Conservation (phyloP, 768 basidiomycete genomes). For the Kockovaella imperatae region DNA sequence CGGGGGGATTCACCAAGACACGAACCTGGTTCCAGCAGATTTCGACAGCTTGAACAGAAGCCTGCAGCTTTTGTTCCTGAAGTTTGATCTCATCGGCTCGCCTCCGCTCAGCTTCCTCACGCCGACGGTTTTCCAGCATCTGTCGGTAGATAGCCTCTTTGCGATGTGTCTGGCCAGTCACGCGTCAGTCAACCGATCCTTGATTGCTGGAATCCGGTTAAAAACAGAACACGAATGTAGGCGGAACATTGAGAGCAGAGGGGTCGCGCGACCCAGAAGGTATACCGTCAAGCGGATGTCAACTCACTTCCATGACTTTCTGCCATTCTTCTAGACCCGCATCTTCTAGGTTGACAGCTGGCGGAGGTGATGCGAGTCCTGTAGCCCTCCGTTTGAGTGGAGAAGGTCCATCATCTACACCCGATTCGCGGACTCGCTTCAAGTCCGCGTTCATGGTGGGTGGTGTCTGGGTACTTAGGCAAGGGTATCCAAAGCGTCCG, state of each 20-base stretch:
- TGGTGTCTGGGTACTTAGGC: too few species aligned
- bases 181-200: neutral
- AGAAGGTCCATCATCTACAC: constrained; percentile 20
- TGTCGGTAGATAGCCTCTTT: constrained; percentile 43
- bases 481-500: too few species aligned
- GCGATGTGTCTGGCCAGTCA: constrained; percentile 8
- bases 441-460: constrained; percentile 36
- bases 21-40: constrained; percentile 39
- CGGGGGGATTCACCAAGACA: neutral
- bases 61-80: constrained; percentile 27
- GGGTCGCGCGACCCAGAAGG: neutral
- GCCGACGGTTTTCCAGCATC: constrained; percentile 38
- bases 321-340: constrained; percentile 34
- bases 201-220: neutral
- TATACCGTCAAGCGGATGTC: neutral
- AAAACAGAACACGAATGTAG: neutral
- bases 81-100: constrained; percentile 31
- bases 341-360: constrained; percentile 10
- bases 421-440: constrained; percentile 33
- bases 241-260: neutral
- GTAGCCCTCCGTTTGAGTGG: constrained; percentile 25
- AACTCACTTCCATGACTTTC: constrained; percentile 34
- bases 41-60: constrained; percentile 33
- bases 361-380: constrained; percentile 6
- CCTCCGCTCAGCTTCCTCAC: constrained; percentile 26